Evolutionary conservation across 2,329 filamentous ascomycete species (phyloP).

Genomic region (Byssochlamys sp.): DNA sequence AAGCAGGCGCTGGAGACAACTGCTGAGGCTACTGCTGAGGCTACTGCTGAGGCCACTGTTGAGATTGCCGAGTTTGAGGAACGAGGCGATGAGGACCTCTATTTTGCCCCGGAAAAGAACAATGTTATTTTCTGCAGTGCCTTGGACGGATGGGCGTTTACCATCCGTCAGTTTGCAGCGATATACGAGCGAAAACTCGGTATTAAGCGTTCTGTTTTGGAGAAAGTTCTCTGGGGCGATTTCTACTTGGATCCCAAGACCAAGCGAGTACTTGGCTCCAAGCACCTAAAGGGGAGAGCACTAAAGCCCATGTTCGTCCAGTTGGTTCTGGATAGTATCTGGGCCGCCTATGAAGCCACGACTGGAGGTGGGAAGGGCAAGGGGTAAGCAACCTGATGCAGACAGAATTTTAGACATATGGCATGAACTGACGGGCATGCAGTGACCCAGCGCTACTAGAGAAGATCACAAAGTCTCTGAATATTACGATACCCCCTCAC

Average conservation of each 20-base stretch:
- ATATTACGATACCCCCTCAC: conserved; percentile 74
- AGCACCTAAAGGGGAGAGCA: conserved; percentile 83
- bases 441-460: conserved; percentile 72
- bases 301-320: conserved; percentile 97
- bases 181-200: conserved; percentile 95
- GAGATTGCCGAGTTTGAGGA: conserved; percentile 65
- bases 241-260: conserved; percentile 96
- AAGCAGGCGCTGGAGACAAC: conserved; percentile 28
- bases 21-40: conserved; percentile 44
- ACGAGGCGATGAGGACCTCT: conserved; percentile 88
- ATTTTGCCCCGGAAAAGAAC: conserved; percentile 95
- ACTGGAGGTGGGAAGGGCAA: conserved; percentile 71
- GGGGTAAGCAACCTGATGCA: conserved; percentile 49
- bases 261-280: conserved; percentile 79
- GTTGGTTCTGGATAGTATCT: conserved; percentile 86
- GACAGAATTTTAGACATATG: conserved; percentile 14
- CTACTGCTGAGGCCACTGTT: conserved; percentile 40
- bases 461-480: conserved; percentile 88
- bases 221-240: conserved; percentile 93
- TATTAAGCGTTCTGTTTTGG: conserved; percentile 75
- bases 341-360: conserved; percentile 89
- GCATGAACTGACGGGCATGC: conserved; percentile 25
- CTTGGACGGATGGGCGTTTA: conserved; percentile 98
- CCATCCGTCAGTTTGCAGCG: conserved; percentile 81
- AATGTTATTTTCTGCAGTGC: conserved; percentile 98